These are phyloP conservation scores for Verticillium longisporum DNA, from an alignment of 2,329 filamentous ascomycete genomes.

Conservation along the genomic window DNA sequence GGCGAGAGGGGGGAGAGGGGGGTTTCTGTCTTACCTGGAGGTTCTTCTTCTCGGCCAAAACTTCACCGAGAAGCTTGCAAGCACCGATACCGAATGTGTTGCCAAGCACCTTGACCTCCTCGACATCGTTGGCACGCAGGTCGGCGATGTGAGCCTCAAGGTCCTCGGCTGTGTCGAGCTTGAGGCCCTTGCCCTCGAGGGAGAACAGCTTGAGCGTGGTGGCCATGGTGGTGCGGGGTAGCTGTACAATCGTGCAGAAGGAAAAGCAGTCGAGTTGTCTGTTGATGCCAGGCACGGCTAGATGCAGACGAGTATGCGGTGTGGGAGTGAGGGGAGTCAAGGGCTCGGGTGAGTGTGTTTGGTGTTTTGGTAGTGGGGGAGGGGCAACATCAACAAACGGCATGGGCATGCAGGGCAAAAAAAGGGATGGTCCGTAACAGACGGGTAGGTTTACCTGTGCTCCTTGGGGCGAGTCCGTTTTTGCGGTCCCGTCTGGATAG, in stretches of 20 bases:
- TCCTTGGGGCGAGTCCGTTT: too few species aligned
- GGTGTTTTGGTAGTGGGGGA: background rate
- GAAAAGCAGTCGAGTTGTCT: background rate
- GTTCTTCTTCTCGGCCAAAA: constrained; percentile 77
- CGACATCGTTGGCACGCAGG: constrained; percentile 67
- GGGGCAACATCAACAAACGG: constrained; percentile 2
- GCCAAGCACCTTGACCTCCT: constrained; percentile 79
- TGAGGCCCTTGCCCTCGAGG: constrained; percentile 84
- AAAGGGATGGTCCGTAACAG: background rate
- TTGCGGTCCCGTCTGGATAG: too few species aligned
- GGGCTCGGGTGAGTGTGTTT: background rate
- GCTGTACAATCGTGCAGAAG: constrained; percentile 1
- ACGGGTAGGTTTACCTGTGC: background rate
- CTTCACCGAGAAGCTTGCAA: constrained; percentile 75
- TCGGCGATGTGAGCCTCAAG: constrained; percentile 76
- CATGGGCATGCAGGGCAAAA: background rate
- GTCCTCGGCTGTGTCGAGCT: constrained; percentile 83
- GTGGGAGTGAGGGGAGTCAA: background rate
- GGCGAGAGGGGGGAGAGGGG: background rate
- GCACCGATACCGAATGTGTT: constrained; percentile 92
- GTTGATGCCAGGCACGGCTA: background rate
- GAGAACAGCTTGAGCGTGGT: constrained; percentile 62
- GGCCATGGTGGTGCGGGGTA: constrained; percentile 2
- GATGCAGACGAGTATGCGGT: background rate
- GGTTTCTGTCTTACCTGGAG: constrained; percentile 53